These are phyloP conservation scores for Leishmania martiniquensis DNA, from an alignment of 208 protist genomes.

Conservation along the genomic window DNA sequence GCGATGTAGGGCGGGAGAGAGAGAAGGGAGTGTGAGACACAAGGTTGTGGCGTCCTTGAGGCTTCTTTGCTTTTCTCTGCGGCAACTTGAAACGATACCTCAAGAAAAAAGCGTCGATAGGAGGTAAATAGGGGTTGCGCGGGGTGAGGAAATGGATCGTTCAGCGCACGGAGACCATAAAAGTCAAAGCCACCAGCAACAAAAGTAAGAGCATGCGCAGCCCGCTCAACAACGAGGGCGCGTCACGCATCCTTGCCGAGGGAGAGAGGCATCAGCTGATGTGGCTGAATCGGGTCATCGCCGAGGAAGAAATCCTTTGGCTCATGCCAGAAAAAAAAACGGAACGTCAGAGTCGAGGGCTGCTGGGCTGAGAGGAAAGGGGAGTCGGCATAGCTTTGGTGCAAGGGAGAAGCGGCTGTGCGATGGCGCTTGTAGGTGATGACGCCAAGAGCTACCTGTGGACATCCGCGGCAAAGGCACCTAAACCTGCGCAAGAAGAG, in stretches of 20 bases:
- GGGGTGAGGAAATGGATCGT: not conserved
- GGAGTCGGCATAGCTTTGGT: not conserved
- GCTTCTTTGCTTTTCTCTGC: not conserved
- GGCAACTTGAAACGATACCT: not conserved
- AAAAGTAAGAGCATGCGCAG: not conserved
- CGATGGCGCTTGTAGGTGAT: not conserved
- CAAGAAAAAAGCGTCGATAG: not conserved
- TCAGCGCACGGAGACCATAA: not conserved
- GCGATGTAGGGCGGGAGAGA: not conserved
- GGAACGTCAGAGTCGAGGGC: not conserved
- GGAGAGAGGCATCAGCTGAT: not conserved
- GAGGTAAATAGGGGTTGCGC: not conserved
- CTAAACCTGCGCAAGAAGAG: not conserved
- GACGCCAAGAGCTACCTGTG: not conserved
- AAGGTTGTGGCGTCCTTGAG: not conserved
- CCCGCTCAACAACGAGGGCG: not conserved
- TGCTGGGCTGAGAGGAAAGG: no score
- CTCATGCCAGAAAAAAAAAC: not conserved
- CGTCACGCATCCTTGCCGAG: not conserved
- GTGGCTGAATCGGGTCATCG: no score
- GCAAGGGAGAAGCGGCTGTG: not conserved
- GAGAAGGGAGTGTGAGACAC: not conserved
- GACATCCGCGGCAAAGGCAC: not conserved
- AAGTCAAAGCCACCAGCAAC: not conserved
- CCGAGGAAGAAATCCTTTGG: no score